phyloP scores from a whole-genome alignment of 768 basidiomycete species.

The Phylloporus scabripes region DNA sequence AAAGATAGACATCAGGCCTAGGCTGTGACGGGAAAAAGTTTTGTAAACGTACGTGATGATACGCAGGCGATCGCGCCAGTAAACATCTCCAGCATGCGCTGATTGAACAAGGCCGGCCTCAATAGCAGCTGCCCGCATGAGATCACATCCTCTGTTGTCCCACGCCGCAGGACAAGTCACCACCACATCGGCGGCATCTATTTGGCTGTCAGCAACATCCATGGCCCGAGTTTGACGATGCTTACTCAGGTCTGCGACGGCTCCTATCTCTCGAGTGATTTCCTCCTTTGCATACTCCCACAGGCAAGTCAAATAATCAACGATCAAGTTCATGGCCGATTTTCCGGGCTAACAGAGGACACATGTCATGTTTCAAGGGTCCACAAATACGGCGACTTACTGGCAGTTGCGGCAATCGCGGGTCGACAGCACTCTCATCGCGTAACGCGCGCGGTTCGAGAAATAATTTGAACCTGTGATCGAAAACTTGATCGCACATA shows the following conservation, averaged over 20 bases:
- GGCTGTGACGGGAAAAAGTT: slow-evolving; percentile 3
- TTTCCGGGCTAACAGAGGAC: slow-evolving; percentile 56
- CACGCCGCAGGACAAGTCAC: slow-evolving; percentile 87
- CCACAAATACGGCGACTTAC: slow-evolving; percentile 38
- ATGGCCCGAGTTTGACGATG: slow-evolving; percentile 7
- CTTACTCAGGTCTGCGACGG: slow-evolving; percentile 79
- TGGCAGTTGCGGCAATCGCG: slow-evolving; percentile 72
- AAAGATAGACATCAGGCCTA: slow-evolving; percentile 11
- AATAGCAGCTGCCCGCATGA: slow-evolving; percentile 84
- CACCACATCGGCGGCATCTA: slow-evolving; percentile 81
- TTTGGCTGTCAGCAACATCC: slow-evolving; percentile 1
- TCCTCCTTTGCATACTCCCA: slow-evolving; percentile 87
- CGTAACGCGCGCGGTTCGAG: slow-evolving; percentile 78
- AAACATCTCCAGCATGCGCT: slow-evolving; percentile 58
- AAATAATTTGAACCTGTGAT: slow-evolving; percentile 78
- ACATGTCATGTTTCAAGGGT: neutral
- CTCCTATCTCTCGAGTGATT: slow-evolving; percentile 83
- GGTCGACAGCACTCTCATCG: slow-evolving; percentile 64
- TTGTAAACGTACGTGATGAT: slow-evolving; percentile 60
- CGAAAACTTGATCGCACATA: neutral
- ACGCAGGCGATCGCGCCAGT: slow-evolving; percentile 75
- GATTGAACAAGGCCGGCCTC: slow-evolving; percentile 74
- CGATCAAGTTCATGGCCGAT: slow-evolving; percentile 68
- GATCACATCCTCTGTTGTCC: slow-evolving; percentile 79
- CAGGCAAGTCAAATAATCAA: slow-evolving; percentile 76